A percentile compares a stretch with the other conserved stretches of the same genome.
These are phyloP conservation scores for Pseudogymnoascus verrucosus DNA, from an alignment of 2,329 filamentous ascomycete genomes.

Conservation along the genomic window DNA sequence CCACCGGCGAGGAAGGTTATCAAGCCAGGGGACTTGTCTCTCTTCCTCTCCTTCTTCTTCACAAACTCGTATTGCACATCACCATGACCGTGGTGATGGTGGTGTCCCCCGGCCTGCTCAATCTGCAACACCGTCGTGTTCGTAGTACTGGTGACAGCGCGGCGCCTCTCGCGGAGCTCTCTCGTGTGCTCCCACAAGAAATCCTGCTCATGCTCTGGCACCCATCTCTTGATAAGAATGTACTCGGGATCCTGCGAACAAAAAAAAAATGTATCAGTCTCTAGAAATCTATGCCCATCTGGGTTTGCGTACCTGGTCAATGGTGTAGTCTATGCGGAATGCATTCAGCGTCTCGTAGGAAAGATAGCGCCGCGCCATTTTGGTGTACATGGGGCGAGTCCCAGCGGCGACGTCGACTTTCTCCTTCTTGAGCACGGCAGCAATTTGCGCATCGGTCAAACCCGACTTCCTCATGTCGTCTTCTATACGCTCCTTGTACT, in stretches of 20 bases:
- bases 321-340: conserved; percentile 49
- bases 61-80: conserved; percentile 24
- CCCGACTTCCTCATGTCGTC: conserved; percentile 52
- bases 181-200: conserved; percentile 65
- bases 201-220: conserved; percentile 63
- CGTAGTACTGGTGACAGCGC: conserved; percentile 9
- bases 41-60: conserved; percentile 24
- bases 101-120: conserved; percentile 17
- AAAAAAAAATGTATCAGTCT: conserved; percentile 14
- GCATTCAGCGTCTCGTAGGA: conserved; percentile 52
- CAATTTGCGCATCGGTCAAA: conserved; percentile 50
- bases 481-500: conserved; percentile 42
- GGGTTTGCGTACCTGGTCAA: conserved; percentile 40
- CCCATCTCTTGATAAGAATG: conserved; percentile 65
- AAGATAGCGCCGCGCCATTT: conserved; percentile 54
- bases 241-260: conserved; percentile 54
- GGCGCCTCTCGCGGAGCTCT: conserved; percentile 34
- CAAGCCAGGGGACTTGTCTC: conserved; percentile 22
- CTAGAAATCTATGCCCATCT: not conserved
- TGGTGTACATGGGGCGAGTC: conserved; percentile 50
- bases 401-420: conserved; percentile 33
- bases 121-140: conserved; percentile 16
- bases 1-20: conserved; percentile 27
- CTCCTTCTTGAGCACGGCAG: conserved; percentile 50
- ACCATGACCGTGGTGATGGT: conserved; percentile 17